A percentile compares a stretch with the other conserved stretches of the same genome.
Conservation (phyloP, 495 filamentous ascomycete genomes). For the Tuber umbilicatum region DNA sequence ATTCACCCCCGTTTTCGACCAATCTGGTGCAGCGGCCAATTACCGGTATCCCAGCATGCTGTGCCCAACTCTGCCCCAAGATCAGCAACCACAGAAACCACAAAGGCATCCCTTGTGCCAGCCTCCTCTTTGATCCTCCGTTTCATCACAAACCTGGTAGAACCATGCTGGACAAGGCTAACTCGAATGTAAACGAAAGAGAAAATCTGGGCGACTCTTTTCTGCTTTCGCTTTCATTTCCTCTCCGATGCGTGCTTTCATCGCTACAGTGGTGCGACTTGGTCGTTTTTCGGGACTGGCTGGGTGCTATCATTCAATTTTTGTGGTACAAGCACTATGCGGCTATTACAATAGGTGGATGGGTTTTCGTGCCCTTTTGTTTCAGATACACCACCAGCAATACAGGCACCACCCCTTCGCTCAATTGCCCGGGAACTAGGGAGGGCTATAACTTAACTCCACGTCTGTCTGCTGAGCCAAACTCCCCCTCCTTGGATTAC, state of each 20-base stretch:
- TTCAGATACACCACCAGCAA: constrained; percentile 3
- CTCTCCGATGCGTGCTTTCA: not conserved
- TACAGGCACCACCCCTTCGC: not conserved
- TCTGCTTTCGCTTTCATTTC: not conserved
- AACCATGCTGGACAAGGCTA: not conserved
- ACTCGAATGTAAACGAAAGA: not conserved
- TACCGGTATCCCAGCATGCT: not conserved
- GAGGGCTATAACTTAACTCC: constrained; percentile 3
- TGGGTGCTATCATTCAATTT: not conserved
- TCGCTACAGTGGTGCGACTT: not conserved
- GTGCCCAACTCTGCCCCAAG: not conserved
- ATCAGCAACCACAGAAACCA: not conserved
- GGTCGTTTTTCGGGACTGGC: not conserved
- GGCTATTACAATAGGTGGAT: not conserved
- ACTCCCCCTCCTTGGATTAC: not conserved
- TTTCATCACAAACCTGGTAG: not conserved
- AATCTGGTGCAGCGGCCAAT: not conserved
- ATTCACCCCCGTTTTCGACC: not conserved
- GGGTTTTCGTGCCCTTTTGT: not conserved
- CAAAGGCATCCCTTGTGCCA: not conserved
- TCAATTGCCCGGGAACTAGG: constrained; percentile 1
- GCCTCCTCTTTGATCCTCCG: not conserved
- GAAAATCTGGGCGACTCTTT: not conserved
- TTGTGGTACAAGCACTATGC: not conserved
- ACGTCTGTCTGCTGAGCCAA: not conserved